phyloP scores from a whole-genome alignment of 805 yeast genomes.

The Yarrowia hollandica region DNA sequence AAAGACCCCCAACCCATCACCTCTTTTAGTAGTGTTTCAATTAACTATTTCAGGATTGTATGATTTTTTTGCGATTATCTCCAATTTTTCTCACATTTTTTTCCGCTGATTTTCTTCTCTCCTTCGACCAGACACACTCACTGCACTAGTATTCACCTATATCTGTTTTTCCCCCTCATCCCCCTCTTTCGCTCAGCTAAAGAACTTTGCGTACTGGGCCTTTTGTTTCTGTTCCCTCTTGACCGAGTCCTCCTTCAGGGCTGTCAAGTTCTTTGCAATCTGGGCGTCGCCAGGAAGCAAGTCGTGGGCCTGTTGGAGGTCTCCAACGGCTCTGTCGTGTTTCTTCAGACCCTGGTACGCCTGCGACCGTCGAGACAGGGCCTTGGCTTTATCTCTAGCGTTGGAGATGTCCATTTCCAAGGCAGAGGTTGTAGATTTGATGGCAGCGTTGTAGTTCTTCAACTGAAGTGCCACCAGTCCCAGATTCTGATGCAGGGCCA shows the following conservation, averaged over 20 bases:
- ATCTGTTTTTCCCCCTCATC: no score
- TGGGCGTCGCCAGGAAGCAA: constrained; percentile 72
- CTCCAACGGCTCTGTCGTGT: constrained; percentile 66
- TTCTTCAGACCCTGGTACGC: constrained; percentile 66
- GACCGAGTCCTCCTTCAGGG: constrained; percentile 55
- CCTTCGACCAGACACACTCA: no score
- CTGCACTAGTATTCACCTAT: no score
- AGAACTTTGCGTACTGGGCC: constrained; percentile 47
- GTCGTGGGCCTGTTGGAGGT: constrained; percentile 63
- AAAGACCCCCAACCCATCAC: no score
- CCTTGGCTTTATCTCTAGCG: constrained; percentile 76
- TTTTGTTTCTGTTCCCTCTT: constrained; percentile 51
- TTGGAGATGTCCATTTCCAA: constrained; percentile 59
- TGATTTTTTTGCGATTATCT: no score
- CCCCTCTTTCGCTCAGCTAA: no score
- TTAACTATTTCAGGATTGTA: no score
- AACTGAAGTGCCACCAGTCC: constrained; percentile 72
- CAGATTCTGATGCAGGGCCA: constrained; percentile 67
- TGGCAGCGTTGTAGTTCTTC: constrained; percentile 53
- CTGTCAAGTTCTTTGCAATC: constrained; percentile 61
- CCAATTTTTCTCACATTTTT: no score
- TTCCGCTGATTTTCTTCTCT: no score
- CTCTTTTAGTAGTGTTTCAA: no score
- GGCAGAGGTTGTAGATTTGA: constrained; percentile 65
- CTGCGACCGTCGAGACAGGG: constrained; percentile 79